phyloP scores from a whole-genome alignment of 495 filamentous ascomycete species.

The Antarctomyces pellizariae region DNA sequence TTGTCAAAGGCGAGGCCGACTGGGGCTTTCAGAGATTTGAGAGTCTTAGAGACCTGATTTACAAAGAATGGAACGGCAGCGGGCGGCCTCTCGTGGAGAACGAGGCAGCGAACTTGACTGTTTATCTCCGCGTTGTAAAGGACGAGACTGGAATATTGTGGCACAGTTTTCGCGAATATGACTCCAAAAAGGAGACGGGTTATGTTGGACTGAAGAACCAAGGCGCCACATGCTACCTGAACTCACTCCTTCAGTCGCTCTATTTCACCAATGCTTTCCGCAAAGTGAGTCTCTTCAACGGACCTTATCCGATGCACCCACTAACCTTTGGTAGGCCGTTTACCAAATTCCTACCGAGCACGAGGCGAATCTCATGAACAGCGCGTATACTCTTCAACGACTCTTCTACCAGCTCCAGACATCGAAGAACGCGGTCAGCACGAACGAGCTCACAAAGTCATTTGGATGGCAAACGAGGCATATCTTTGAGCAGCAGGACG shows the following conservation, averaged over 20 bases:
- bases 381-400: conserved; percentile 81
- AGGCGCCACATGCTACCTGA: conserved; percentile 94
- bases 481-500: conserved; percentile 98
- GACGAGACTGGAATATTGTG: conserved; percentile 97
- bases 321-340: conserved; percentile 39
- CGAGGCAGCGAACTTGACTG: conserved; percentile 66
- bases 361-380: conserved; percentile 60
- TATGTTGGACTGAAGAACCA: conserved; percentile 96
- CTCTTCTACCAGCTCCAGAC: conserved; percentile 90
- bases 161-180: conserved; percentile 97
- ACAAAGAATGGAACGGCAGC: conserved; percentile 38
- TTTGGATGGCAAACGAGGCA: conserved; percentile 97
- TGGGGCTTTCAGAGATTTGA: conserved; percentile 95
- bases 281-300: conserved; percentile 32
- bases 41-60: conserved; percentile 65
- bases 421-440: conserved; percentile 55
- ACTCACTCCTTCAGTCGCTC: conserved; percentile 86
- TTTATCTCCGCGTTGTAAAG: conserved; percentile 82
- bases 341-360: conserved; percentile 85
- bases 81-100: conserved; percentile 67
- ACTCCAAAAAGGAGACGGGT: conserved; percentile 95
- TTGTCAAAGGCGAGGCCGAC: conserved; percentile 88
- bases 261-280: conserved; percentile 96
- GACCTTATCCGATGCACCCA: conserved; percentile 2
- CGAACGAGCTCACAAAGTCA: conserved; percentile 76